Evolutionary conservation across 2,329 filamentous ascomycete genomes (phyloP).

Genomic region (Pestalotiopsis sp.): DNA sequence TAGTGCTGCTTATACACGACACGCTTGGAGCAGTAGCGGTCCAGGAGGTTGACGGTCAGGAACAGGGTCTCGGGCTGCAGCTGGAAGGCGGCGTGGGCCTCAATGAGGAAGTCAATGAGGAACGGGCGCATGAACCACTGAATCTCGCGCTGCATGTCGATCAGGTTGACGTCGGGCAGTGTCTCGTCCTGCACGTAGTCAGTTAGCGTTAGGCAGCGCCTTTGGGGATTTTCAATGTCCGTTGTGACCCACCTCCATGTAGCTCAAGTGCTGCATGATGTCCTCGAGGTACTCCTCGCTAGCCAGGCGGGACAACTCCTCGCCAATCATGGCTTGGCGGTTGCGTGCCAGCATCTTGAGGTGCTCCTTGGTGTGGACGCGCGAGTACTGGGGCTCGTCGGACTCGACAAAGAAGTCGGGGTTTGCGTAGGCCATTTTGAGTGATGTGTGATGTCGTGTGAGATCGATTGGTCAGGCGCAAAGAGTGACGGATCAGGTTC

Average conservation of each 20-base stretch:
- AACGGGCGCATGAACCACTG: slow-evolving; percentile 99
- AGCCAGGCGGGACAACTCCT: slow-evolving; percentile 83
- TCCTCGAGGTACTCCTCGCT: slow-evolving; percentile 93
- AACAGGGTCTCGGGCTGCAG: slow-evolving; percentile 94
- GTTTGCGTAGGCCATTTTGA: slow-evolving; percentile 44
- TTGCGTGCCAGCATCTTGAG: slow-evolving; percentile 78
- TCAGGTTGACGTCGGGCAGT: slow-evolving; percentile 92
- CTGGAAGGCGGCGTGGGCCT: slow-evolving; percentile 94
- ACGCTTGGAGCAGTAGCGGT: slow-evolving; percentile 95
- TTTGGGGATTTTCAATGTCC: slow-evolving; percentile 42
- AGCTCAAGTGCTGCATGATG: slow-evolving; percentile 89
- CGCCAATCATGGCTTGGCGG: slow-evolving; percentile 84
- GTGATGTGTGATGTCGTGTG: slow-evolving; percentile 26
- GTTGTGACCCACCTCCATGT: slow-evolving; percentile 68
- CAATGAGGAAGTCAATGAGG: slow-evolving; percentile 95
- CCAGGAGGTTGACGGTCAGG: slow-evolving; percentile 92
- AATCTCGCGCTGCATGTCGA: slow-evolving; percentile 98
- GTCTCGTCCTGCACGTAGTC: slow-evolving; percentile 66
- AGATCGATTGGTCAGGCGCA: slow-evolving; percentile 25
- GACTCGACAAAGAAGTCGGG: slow-evolving; percentile 57
- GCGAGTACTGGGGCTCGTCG: slow-evolving; percentile 52
- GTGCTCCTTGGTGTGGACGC: slow-evolving; percentile 73
- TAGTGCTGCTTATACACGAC: slow-evolving; percentile 99
- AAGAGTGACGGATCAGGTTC: slow-evolving; percentile 53
- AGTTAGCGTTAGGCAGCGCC: slow-evolving; percentile 11